These are phyloP conservation scores for Lachancea nothofagi DNA, from an alignment of 805 yeast genomes.

Conservation along the genomic window DNA sequence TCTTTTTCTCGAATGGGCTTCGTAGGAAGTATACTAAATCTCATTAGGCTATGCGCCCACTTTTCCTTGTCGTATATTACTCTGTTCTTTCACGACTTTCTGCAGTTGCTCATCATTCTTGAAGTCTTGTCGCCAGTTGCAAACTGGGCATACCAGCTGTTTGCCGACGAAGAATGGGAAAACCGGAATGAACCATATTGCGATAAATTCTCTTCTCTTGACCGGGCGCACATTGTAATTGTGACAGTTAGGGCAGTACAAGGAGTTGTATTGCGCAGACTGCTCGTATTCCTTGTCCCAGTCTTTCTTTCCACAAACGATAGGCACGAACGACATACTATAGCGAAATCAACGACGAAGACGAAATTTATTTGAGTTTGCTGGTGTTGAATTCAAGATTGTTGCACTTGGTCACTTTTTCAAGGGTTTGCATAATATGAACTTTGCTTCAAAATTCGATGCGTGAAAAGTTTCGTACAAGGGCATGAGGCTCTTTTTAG, in stretches of 20 bases:
- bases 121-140: slow-evolving; percentile 44
- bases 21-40: too few relatives aligned
- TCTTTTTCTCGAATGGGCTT: too few relatives aligned
- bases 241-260: slow-evolving; percentile 55
- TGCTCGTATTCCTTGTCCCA: slow-evolving; percentile 30
- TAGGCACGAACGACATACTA: slow-evolving; percentile 29
- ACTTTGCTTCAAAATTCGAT: too few relatives aligned
- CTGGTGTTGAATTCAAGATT: too few relatives aligned
- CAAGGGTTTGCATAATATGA: too few relatives aligned
- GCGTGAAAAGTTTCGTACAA: too few relatives aligned
- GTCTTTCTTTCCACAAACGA: slow-evolving; percentile 34
- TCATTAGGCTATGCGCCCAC: slow-evolving; percentile 4
- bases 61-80: slow-evolving; percentile 10
- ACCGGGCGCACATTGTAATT: slow-evolving; percentile 49
- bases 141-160: slow-evolving; percentile 45
- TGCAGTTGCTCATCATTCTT: slow-evolving; percentile 28
- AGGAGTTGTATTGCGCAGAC: slow-evolving; percentile 21
- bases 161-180: slow-evolving; percentile 50
- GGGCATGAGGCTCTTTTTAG: too few relatives aligned
- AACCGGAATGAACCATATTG: slow-evolving; percentile 50
- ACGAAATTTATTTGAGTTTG: too few relatives aligned
- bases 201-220: slow-evolving; percentile 47
- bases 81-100: slow-evolving; percentile 23
- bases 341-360: too few relatives aligned
- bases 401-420: too few relatives aligned